phyloP scores from a whole-genome alignment of 768 basidiomycete species.

The Podaxis mareebaensis region DNA sequence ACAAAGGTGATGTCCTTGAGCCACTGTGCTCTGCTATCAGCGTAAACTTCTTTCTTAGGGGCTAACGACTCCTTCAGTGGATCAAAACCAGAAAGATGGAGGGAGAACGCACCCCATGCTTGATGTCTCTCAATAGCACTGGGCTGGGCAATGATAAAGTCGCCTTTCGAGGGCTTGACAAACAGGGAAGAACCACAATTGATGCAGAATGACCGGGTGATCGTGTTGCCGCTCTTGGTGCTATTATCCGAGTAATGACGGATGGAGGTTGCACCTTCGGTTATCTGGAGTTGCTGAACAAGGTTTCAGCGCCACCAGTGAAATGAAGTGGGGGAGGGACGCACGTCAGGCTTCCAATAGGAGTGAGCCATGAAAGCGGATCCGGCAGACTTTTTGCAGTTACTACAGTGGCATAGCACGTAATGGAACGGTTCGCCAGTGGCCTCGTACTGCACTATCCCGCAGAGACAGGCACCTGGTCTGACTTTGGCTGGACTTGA shows the following conservation, averaged over 20 bases:
- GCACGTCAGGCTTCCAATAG: slow-evolving; percentile 30
- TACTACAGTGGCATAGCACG: slow-evolving; percentile 32
- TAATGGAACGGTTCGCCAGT: slow-evolving; percentile 31
- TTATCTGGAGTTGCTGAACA: slow-evolving; percentile 25
- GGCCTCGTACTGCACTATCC: slow-evolving; percentile 26
- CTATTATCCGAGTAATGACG: slow-evolving; percentile 26
- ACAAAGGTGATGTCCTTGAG: slow-evolving; percentile 24
- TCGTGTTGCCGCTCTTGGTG: slow-evolving; percentile 27
- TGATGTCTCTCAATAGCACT: slow-evolving; percentile 25
- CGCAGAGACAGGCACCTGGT: slow-evolving; percentile 31
- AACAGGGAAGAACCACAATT: slow-evolving; percentile 31
- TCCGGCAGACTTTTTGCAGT: slow-evolving; percentile 34
- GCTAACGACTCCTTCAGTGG: slow-evolving; percentile 13
- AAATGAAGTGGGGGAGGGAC: background rate
- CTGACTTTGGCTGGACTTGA: background rate
- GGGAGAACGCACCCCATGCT: slow-evolving; percentile 25
- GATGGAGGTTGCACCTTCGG: slow-evolving; percentile 25
- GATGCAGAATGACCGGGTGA: slow-evolving; percentile 31
- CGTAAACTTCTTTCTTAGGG: slow-evolving; percentile 23
- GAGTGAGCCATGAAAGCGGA: slow-evolving; percentile 34
- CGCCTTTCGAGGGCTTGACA: slow-evolving; percentile 22
- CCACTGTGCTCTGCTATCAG: slow-evolving; percentile 20
- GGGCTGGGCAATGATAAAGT: slow-evolving; percentile 24
- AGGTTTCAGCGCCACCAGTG: background rate
- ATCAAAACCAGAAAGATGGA: background rate